Evolutionary conservation across 2,329 filamentous ascomycete species (phyloP).

Genomic region (Aspergillus sp.): DNA sequence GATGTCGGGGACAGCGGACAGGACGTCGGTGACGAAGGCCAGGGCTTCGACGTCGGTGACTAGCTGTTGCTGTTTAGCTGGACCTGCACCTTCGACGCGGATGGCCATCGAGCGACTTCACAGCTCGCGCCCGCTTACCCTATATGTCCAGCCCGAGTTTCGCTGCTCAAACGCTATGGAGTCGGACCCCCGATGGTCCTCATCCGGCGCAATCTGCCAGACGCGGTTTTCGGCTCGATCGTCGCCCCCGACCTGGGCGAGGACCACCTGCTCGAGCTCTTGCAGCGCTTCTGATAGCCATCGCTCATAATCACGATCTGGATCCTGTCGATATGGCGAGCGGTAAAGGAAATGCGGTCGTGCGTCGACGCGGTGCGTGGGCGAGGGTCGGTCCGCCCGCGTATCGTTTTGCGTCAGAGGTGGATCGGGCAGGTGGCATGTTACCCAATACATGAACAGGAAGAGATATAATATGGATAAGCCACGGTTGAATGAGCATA

Average conservation of each 20-base stretch:
- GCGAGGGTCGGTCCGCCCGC: background rate
- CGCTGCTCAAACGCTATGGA: slow-evolving; percentile 24
- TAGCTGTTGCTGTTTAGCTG: slow-evolving; percentile 17
- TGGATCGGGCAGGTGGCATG: background rate
- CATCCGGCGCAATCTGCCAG: slow-evolving; percentile 33
- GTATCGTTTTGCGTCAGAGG: background rate
- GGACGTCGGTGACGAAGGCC: slow-evolving; percentile 24
- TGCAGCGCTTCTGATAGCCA: slow-evolving; percentile 22
- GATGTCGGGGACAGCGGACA: slow-evolving; percentile 28
- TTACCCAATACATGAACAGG: background rate
- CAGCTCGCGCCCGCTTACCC: slow-evolving; percentile 19
- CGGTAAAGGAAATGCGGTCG: background rate
- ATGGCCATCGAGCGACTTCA: background rate
- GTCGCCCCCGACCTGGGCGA: slow-evolving; percentile 9
- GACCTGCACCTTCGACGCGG: background rate
- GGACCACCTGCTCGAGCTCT: slow-evolving; percentile 18
- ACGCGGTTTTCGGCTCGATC: slow-evolving; percentile 18
- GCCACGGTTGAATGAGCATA: background rate
- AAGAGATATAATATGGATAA: background rate
- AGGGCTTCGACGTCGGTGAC: slow-evolving; percentile 26
- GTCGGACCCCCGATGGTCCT: slow-evolving; percentile 20
- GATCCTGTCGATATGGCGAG: slow-evolving; percentile 27
- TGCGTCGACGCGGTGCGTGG: background rate
- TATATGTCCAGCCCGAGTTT: slow-evolving; percentile 29
- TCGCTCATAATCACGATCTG: slow-evolving; percentile 28